These are phyloP conservation scores for Sporobolus alterniflorus DNA, from an alignment of 202 grass and related monocot genomes.

Conservation along the genomic window DNA sequence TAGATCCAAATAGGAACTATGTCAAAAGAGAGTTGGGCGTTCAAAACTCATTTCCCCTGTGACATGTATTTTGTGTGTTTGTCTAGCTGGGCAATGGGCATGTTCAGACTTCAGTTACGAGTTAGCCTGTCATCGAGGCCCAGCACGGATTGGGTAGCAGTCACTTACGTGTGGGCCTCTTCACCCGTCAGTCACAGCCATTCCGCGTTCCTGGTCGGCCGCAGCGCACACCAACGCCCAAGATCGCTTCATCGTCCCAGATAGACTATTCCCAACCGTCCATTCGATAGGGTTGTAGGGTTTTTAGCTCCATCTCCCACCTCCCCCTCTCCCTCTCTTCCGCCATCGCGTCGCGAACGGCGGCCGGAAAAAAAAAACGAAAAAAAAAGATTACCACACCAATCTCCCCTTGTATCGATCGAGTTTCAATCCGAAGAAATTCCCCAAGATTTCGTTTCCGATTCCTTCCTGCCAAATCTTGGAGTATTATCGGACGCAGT, in stretches of 20 bases:
- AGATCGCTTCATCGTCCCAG: background rate
- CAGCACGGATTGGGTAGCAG: too few species aligned
- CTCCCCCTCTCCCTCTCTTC: constrained; percentile 24
- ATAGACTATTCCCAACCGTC: background rate
- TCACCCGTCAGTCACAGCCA: background rate
- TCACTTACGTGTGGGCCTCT: too few species aligned
- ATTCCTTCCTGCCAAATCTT: background rate
- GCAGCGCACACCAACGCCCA: constrained; percentile 7
- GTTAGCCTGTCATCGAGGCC: too few species aligned
- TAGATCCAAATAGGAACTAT: too few species aligned
- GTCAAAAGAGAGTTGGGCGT: too few species aligned
- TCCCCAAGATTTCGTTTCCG: background rate
- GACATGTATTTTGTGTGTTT: too few species aligned
- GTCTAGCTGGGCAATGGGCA: too few species aligned
- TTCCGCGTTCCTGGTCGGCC: background rate
- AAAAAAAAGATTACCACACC: constrained; percentile 13
- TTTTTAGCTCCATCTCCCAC: constrained; percentile 35
- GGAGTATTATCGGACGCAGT: background rate
- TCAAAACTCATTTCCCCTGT: too few species aligned
- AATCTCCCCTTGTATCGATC: constrained; percentile 35
- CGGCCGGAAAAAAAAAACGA: constrained; percentile 34
- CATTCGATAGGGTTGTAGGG: constrained; percentile 41
- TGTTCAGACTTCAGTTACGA: too few species aligned
- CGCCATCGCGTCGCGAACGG: constrained; percentile 44
- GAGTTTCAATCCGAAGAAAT: constrained; percentile 9